Evolutionary conservation across 2,329 filamentous ascomycete genomes (phyloP).

Genomic region (Arthrinium puccinioides): DNA sequence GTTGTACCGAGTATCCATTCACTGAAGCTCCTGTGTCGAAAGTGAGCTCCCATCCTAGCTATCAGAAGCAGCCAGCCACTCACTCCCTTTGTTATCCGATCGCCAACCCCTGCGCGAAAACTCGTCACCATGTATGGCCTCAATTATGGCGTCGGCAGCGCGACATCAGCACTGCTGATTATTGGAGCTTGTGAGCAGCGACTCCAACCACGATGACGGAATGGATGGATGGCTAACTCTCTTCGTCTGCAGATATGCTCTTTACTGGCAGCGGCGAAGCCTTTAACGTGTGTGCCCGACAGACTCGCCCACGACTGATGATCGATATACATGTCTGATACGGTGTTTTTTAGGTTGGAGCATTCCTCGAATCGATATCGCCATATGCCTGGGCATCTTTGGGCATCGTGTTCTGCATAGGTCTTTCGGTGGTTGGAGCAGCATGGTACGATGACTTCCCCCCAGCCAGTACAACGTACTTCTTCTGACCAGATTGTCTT

Average conservation of each 20-base stretch:
- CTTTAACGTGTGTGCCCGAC: slow-evolving; percentile 66
- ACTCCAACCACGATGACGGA: background rate
- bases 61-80: too few relatives aligned
- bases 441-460: slow-evolving; percentile 67
- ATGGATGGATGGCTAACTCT: background rate
- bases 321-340: background rate
- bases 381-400: slow-evolving; percentile 89
- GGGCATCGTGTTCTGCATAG: slow-evolving; percentile 91
- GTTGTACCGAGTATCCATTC: too few relatives aligned
- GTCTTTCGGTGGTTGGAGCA: slow-evolving; percentile 90
- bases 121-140: slow-evolving; percentile 1
- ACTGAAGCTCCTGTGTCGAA: too few relatives aligned
- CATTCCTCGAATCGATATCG: slow-evolving; percentile 88
- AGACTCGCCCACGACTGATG: background rate
- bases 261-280: slow-evolving; percentile 93
- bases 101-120: background rate
- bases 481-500: slow-evolving; percentile 1
- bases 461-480: slow-evolving; percentile 4
- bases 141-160: slow-evolving; percentile 8
- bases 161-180: slow-evolving; percentile 7
- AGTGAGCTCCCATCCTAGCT: too few relatives aligned
- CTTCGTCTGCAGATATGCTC: slow-evolving; percentile 74
- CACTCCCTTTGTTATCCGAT: background rate
- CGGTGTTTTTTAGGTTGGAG: slow-evolving; percentile 60
- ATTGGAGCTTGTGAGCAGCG: slow-evolving; percentile 8